Percentiles rank a stretch among this genome's conserved stretches.
Conservation (phyloP, 148 eudicot species). For the Camellia japonica region DNA sequence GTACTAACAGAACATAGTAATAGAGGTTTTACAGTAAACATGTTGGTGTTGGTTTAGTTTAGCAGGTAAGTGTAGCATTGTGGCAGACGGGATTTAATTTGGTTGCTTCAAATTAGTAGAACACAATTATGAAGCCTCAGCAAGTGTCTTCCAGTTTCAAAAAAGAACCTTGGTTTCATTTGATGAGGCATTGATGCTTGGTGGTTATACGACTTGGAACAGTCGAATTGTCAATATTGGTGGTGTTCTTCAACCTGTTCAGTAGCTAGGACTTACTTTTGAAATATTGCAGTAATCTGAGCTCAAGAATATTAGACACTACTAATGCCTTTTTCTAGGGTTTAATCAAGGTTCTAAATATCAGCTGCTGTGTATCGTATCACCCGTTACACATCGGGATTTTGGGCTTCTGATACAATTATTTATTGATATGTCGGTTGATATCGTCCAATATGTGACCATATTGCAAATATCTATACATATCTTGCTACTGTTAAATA, state of each 20-base stretch:
- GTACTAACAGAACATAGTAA: background rate
- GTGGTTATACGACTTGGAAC: background rate
- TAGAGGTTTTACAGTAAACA: background rate
- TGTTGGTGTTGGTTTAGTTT: background rate
- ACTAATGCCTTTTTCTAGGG: background rate
- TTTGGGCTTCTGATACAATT: too few relatives aligned
- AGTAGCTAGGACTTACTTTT: background rate
- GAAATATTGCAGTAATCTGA: background rate
- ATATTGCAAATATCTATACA: too few relatives aligned
- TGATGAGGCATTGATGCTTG: background rate
- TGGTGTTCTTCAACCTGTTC: too few relatives aligned
- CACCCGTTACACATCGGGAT: too few relatives aligned
- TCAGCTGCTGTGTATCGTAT: too few relatives aligned
- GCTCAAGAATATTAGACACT: background rate
- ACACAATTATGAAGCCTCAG: background rate
- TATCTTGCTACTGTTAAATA: too few relatives aligned
- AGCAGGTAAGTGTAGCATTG: background rate
- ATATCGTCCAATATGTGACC: too few relatives aligned
- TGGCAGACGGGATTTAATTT: background rate
- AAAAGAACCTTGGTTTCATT: background rate
- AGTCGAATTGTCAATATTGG: background rate
- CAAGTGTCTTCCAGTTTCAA: background rate
- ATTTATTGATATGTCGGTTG: too few relatives aligned
- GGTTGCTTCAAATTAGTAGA: background rate
- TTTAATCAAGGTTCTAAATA: background rate